phyloP scores from a whole-genome alignment of 768 basidiomycete species.

The Pleurotus eryngii region DNA sequence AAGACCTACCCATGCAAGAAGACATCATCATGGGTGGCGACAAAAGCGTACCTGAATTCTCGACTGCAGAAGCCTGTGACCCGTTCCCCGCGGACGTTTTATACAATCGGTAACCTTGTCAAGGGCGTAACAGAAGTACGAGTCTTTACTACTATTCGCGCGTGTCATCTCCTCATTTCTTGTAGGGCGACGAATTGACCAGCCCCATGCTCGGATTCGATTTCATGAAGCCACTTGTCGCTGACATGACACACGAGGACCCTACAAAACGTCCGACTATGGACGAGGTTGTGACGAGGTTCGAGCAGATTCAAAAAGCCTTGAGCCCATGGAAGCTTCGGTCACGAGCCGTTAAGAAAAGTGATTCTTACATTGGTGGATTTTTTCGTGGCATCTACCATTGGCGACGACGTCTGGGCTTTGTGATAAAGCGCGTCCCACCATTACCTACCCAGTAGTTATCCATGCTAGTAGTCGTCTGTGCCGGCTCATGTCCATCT shows the following conservation, averaged over 20 bases:
- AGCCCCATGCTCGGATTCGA: too few species aligned
- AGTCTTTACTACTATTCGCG: too few species aligned
- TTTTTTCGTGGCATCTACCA: conserved; percentile 1
- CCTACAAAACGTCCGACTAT: conserved; percentile 32
- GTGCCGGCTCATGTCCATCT: too few species aligned
- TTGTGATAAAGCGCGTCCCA: background rate
- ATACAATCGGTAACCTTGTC: too few species aligned
- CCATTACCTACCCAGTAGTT: conserved; percentile 1
- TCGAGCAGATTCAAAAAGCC: conserved; percentile 20
- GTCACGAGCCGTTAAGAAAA: conserved; percentile 14
- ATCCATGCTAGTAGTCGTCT: too few species aligned
- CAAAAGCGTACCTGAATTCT: conserved; percentile 33
- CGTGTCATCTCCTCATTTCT: too few species aligned
- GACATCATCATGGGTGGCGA: conserved; percentile 34
- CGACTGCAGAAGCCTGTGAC: conserved; percentile 16
- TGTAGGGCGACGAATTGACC: too few species aligned
- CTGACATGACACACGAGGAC: conserved; percentile 32
- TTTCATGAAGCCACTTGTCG: conserved; percentile 26
- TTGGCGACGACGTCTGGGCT: conserved; percentile 5
- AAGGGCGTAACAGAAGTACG: too few species aligned
- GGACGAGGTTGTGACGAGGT: conserved; percentile 30
- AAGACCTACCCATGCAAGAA: conserved; percentile 22
- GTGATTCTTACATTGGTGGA: background rate
- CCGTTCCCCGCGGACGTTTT: conserved; percentile 33
- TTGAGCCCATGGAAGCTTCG: conserved; percentile 29